Evolutionary conservation across 1,284 basidiomycete species (phyloP).

Genomic region (Tylopilus sp.): DNA sequence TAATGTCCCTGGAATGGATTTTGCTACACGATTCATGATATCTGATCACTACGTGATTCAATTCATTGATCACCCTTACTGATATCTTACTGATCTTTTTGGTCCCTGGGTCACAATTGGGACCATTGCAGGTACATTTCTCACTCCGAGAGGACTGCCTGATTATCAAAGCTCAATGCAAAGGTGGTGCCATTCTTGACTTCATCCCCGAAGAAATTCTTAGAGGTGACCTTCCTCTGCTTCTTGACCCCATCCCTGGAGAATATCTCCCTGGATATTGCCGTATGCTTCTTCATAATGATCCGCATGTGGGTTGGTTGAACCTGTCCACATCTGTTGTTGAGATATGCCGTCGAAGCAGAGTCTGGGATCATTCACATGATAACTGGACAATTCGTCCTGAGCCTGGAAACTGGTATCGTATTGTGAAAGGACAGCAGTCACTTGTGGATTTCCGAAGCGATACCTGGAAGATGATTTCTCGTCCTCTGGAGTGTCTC

Average conservation of each 20-base stretch:
- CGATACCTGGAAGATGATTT: too few species aligned
- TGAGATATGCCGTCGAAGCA: conserved; percentile 48
- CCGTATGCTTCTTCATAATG: too few species aligned
- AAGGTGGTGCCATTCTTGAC: conserved; percentile 30
- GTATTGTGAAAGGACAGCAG: conserved; percentile 21
- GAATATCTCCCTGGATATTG: too few species aligned
- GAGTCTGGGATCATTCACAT: conserved; percentile 29
- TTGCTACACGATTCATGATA: too few species aligned
- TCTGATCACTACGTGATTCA: too few species aligned
- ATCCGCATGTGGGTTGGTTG: conserved; percentile 54
- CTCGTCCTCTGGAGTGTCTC: too few species aligned
- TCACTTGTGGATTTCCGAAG: conserved; percentile 45
- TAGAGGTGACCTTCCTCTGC: conserved; percentile 48
- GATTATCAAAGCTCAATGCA: conserved; percentile 12
- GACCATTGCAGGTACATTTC: conserved; percentile 43
- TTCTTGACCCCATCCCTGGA: too few species aligned
- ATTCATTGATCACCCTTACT: too few species aligned
- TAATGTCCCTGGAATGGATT: too few species aligned
- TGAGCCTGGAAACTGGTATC: conserved; percentile 2
- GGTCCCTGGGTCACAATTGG: too few species aligned
- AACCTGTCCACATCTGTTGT: conserved; percentile 39
- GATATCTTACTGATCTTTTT: too few species aligned
- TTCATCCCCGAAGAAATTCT: conserved; percentile 49
- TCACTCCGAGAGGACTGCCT: conserved; percentile 22
- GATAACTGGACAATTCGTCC: conserved; percentile 27